phyloP scores from a whole-genome alignment of 2,329 filamentous ascomycete genomes.

The Exophiala calicioides region DNA sequence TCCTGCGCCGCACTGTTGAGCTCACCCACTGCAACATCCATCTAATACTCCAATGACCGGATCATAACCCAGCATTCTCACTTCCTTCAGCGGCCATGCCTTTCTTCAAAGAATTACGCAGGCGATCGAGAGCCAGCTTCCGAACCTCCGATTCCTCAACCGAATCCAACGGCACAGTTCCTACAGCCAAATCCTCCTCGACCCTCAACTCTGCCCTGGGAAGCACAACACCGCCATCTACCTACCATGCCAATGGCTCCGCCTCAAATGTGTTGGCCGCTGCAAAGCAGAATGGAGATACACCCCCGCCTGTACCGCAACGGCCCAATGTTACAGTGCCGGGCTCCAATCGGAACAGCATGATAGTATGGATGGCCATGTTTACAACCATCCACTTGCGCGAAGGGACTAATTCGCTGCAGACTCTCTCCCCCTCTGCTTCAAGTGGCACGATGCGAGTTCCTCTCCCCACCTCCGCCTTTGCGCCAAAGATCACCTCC shows the following conservation, averaged over 20 bases:
- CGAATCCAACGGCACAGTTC: constrained; percentile 61
- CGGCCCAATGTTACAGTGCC: constrained; percentile 48
- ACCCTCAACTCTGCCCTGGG: constrained; percentile 63
- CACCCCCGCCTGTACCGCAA: constrained; percentile 47
- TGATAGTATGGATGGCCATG: constrained; percentile 41
- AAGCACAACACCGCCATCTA: constrained; percentile 73
- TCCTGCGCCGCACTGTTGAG: constrained; percentile 8
- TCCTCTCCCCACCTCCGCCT: constrained; percentile 68
- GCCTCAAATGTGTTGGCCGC: constrained; percentile 59
- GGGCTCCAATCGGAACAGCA: constrained; percentile 45
- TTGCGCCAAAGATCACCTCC: constrained; percentile 77
- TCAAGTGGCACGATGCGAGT: constrained; percentile 42
- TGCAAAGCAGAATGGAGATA: constrained; percentile 54
- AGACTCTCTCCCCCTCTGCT: constrained; percentile 36
- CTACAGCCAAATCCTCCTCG: constrained; percentile 64
- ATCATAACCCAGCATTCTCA: constrained; percentile 6
- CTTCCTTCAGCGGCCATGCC: constrained; percentile 42
- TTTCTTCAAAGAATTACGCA: constrained; percentile 75
- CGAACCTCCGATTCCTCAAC: constrained; percentile 65
- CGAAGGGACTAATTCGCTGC: constrained; percentile 6
- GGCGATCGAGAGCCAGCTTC: constrained; percentile 75
- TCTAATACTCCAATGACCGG: constrained; percentile 16
- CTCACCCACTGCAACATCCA: constrained; percentile 6
- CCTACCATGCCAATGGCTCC: constrained; percentile 66
- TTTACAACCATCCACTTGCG: neutral